Percentiles rank a stretch among this genome's conserved stretches.
Evolutionary conservation across 2,329 filamentous ascomycete species (phyloP).

Genomic region (Trichophaea hybrida): DNA sequence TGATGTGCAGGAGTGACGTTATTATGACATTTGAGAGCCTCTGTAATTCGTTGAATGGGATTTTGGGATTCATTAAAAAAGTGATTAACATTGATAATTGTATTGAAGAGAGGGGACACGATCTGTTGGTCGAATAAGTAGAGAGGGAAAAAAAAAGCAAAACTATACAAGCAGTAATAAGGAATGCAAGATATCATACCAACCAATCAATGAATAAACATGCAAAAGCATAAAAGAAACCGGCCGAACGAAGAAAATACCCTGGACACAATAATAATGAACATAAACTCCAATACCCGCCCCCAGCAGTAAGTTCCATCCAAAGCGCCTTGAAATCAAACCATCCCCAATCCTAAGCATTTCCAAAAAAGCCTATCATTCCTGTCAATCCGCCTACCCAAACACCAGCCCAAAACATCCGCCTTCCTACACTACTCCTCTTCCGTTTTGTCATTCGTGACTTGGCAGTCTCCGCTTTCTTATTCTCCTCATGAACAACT

Average conservation of each 20-base stretch:
- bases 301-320: neutral
- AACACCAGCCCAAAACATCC: conserved; percentile 7
- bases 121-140: neutral
- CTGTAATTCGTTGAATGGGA: neutral
- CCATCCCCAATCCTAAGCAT: neutral
- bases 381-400: conserved; percentile 5
- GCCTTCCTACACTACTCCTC: neutral
- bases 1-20: neutral
- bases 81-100: neutral
- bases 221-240: neutral
- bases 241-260: neutral
- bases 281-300: neutral
- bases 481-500: neutral
- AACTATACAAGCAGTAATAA: neutral
- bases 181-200: neutral
- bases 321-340: neutral
- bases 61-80: neutral
- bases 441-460: neutral
- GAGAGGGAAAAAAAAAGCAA: neutral
- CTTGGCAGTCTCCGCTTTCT: too few relatives aligned
- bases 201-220: neutral
- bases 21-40: neutral
- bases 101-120: neutral
- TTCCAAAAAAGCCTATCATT: neutral
- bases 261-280: too few relatives aligned